A percentile compares a stretch with the other conserved stretches of the same genome.
These are phyloP conservation scores for Euphorbia schlechtendalii DNA, from an alignment of 441 rosid species.

Conservation along the genomic window DNA sequence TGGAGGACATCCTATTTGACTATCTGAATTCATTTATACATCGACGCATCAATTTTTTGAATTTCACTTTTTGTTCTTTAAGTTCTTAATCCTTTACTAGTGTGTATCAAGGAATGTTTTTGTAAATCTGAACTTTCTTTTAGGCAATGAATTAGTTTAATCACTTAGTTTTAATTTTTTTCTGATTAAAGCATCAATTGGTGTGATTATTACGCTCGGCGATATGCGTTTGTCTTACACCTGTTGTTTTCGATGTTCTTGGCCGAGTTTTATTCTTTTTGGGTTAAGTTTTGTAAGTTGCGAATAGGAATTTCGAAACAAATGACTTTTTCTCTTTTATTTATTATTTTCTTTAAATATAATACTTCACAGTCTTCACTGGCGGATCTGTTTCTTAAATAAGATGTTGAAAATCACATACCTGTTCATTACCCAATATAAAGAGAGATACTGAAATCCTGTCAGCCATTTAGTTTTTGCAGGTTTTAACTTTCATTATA, in stretches of 20 bases:
- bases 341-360: neutral
- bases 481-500: neutral
- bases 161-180: neutral
- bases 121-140: neutral
- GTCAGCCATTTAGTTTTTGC: constrained; percentile 3
- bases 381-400: neutral
- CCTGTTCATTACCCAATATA: neutral
- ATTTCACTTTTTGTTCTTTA: neutral
- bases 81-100: neutral
- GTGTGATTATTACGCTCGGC: neutral
- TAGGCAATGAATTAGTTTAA: constrained; percentile 1
- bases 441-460: neutral
- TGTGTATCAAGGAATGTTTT: neutral
- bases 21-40: neutral
- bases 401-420: neutral
- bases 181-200: neutral
- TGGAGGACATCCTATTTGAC: neutral
- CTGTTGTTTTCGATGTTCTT: neutral
- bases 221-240: neutral
- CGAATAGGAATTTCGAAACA: neutral
- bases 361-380: neutral
- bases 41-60: too few relatives aligned
- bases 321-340: neutral
- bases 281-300: neutral
- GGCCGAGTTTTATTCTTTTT: neutral